These are phyloP conservation scores for Xylaria sp. DNA, from an alignment of 2,329 filamentous ascomycete genomes.

Conservation along the genomic window DNA sequence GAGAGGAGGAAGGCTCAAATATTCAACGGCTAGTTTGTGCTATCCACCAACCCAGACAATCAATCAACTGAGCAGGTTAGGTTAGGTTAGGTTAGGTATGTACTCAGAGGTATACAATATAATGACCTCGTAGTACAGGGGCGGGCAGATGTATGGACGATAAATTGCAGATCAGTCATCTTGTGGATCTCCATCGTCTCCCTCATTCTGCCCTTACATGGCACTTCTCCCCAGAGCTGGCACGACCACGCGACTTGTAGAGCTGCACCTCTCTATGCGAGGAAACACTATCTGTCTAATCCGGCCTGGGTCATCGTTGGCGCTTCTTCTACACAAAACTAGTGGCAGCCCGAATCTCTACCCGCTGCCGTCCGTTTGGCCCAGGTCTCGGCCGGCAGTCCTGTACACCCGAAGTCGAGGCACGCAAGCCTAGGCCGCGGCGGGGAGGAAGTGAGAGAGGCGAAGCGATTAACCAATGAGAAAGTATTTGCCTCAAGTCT, in stretches of 20 bases:
- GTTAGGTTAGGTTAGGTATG: constrained; percentile 42
- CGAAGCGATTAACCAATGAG: constrained; percentile 19
- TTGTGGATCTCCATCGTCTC: constrained; percentile 48
- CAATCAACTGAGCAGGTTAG: constrained; percentile 38
- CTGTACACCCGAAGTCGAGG: constrained; percentile 20
- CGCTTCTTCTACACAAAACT: constrained; percentile 8
- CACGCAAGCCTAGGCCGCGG: constrained; percentile 5
- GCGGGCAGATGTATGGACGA: constrained; percentile 41
- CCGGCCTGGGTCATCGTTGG: neutral
- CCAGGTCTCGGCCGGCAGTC: constrained; percentile 28
- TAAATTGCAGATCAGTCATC: constrained; percentile 46
- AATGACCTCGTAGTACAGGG: constrained; percentile 48
- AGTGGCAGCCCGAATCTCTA: constrained; percentile 9
- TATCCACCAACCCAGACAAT: constrained; percentile 26
- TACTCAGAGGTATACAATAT: constrained; percentile 38
- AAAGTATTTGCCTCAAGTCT: constrained; percentile 5
- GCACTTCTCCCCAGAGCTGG: constrained; percentile 25
- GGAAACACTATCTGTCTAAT: neutral
- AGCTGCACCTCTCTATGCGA: constrained; percentile 10
- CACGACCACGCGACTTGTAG: constrained; percentile 21
- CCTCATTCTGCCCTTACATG: constrained; percentile 3
- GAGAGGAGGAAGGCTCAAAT: constrained; percentile 22
- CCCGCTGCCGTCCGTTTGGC: constrained; percentile 6
- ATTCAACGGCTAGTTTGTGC: constrained; percentile 39
- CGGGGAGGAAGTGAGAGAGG: constrained; percentile 13